These are phyloP conservation scores for Solanum commersonii DNA, from an alignment of 257 asterid species.

Conservation along the genomic window DNA sequence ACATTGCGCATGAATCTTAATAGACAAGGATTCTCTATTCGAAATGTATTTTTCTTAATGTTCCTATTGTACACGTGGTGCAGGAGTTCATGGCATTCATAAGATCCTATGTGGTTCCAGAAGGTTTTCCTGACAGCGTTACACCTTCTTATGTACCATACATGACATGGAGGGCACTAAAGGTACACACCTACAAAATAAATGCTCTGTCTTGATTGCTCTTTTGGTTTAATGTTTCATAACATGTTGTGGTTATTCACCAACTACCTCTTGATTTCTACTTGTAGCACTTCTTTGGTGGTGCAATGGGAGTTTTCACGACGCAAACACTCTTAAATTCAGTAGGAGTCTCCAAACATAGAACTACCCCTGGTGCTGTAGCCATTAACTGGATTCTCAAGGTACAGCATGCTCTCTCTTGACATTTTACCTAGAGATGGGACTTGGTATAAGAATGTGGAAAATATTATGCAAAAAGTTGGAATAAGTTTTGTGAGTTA, in stretches of 20 bases:
- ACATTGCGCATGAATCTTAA: background rate
- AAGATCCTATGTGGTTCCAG: conserved; percentile 90
- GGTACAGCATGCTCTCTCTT: conserved; percentile 22
- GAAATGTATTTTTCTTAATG: background rate
- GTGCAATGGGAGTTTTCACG: conserved; percentile 98
- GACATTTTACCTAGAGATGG: background rate
- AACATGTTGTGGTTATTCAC: background rate
- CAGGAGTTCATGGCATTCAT: conserved; percentile 73
- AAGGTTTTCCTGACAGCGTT: conserved; percentile 93
- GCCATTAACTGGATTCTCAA: conserved; percentile 99
- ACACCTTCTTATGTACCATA: conserved; percentile 93
- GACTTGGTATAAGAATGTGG: background rate
- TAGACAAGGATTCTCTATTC: background rate
- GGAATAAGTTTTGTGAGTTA: background rate
- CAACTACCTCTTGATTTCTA: conserved; percentile 8
- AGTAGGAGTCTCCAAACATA: conserved; percentile 69
- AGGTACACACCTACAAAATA: conserved; percentile 36
- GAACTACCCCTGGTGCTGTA: conserved; percentile 68
- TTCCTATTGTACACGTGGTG: background rate
- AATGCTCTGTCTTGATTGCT: background rate
- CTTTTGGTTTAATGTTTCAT: background rate
- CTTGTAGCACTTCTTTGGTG: conserved; percentile 93
- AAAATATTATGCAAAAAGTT: background rate
- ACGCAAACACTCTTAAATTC: conserved; percentile 89
- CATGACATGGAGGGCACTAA: conserved; percentile 97